Evolutionary conservation across 2,329 filamentous ascomycete genomes (phyloP).

Genomic region (Alternaria novae-zelandiae): DNA sequence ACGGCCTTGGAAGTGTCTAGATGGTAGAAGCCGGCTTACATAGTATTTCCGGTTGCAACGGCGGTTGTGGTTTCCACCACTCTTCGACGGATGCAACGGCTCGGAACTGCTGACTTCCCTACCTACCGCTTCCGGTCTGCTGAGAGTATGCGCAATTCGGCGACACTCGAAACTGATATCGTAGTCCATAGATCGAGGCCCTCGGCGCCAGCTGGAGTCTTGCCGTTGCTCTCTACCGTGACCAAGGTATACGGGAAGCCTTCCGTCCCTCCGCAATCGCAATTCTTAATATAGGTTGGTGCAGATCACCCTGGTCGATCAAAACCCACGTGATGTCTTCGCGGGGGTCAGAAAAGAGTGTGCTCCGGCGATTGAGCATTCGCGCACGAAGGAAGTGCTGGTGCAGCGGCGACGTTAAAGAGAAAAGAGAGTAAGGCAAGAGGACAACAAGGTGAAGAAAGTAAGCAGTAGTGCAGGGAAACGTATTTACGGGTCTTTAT

Average conservation of each 20-base stretch:
- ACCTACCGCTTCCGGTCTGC: neutral
- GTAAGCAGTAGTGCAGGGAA: no score
- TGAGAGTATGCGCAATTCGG: neutral
- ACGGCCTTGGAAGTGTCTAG: neutral
- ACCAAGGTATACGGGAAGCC: neutral
- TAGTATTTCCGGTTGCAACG: neutral
- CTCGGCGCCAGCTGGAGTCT: neutral
- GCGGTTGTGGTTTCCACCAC: neutral
- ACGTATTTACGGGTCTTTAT: no score
- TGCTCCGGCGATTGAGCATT: no score
- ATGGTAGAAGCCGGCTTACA: neutral
- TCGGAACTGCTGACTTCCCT: neutral
- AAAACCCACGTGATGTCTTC: conserved; percentile 71
- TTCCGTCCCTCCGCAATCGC: neutral
- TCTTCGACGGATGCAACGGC: neutral
- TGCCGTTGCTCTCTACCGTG: neutral
- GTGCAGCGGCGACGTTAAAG: no score
- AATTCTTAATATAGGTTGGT: conserved; percentile 58
- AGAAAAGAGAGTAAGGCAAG: no score
- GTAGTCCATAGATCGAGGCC: neutral
- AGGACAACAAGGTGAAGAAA: no score
- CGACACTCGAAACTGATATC: neutral
- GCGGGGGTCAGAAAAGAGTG: conserved; percentile 63
- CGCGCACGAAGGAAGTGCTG: no score
- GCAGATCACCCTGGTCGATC: conserved; percentile 60